A percentile compares a stretch with the other conserved stretches of the same genome.
Evolutionary conservation across 1,284 basidiomycete genomes (phyloP).

Genomic region (Macrocybe sp.): DNA sequence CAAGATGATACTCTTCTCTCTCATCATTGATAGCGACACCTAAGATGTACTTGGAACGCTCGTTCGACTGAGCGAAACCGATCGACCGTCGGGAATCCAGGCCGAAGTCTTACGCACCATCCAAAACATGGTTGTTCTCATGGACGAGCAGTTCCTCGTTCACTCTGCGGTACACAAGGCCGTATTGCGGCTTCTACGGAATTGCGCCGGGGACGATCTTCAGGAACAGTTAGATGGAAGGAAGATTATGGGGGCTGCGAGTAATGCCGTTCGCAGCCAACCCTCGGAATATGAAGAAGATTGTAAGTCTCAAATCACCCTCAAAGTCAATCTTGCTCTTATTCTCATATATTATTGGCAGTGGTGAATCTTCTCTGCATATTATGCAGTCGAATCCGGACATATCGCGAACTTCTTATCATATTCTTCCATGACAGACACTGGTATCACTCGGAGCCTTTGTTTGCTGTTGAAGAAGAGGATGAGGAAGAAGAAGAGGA

Average conservation of each 20-base stretch:
- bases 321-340: constrained; percentile 5
- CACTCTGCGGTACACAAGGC: constrained; percentile 90
- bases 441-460: constrained; percentile 69
- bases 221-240: constrained; percentile 79
- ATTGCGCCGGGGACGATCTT: constrained; percentile 87
- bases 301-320: constrained; percentile 43
- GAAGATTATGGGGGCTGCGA: constrained; percentile 78
- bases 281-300: constrained; percentile 86
- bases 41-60: constrained; percentile 78
- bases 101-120: constrained; percentile 80
- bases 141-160: constrained; percentile 89
- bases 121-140: constrained; percentile 83
- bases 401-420: constrained; percentile 86
- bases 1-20: neutral
- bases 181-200: constrained; percentile 79
- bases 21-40: neutral
- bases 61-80: constrained; percentile 80
- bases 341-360: constrained; percentile 22
- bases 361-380: constrained; percentile 91
- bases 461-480: constrained; percentile 65
- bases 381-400: constrained; percentile 84
- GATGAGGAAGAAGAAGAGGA: constrained; percentile 36
- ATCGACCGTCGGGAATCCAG: constrained; percentile 82
- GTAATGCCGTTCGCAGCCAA: constrained; percentile 57
- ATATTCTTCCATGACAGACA: constrained; percentile 95